Evolutionary conservation across 495 filamentous ascomycete genomes (phyloP), one percentile per base, ranked within the genome.

Genomic region (Penicillium riverlandense): DNA sequence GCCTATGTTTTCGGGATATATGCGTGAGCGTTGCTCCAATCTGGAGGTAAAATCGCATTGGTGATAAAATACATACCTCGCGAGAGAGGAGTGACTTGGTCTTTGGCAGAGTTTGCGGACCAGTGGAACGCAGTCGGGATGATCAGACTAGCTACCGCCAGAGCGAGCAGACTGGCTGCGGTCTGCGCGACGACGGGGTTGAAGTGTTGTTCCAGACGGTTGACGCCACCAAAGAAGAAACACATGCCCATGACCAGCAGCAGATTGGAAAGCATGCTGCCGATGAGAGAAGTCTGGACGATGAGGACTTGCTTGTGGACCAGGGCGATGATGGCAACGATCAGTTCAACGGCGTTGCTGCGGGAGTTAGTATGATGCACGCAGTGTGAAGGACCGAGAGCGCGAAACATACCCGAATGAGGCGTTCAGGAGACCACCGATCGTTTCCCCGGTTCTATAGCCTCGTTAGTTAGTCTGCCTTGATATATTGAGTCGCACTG

Each of bases 181-280:
- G 90, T 96, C 59, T 95, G 88, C 1, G 90, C 90, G n/a, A 96
- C 90, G 2, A 84, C 86, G 2, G 86, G 79, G 67, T 96, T 96
- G 76, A 96, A 96, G 59, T 79, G 82, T 52, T 96, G 90, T 55
- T 95, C 85, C 29, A 77, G 48, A 14, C 90, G 80, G 38, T 84
- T 80, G 38, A 92, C 60, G 28, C 90, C 90, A 29, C 90, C 90
- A 40, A 85, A 85, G 66, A 94, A 88, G 73, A 96, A 96, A 58
- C 83, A 90, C 84, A 92, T 90, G 12, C 90, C 90, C 69, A 96
- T 71, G 31, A 96, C 91, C 13, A 96, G 75, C 6, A 96, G 82
- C 40, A 96, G 64, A 59, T 96, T 96, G 12, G 90, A 95, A 12
- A 96, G 67, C 60, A 96, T 95, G 59, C 80, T 86, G 27, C 90